Evolutionary conservation across 306 rosid species (phyloP).

Genomic region (Castanea crenata): DNA sequence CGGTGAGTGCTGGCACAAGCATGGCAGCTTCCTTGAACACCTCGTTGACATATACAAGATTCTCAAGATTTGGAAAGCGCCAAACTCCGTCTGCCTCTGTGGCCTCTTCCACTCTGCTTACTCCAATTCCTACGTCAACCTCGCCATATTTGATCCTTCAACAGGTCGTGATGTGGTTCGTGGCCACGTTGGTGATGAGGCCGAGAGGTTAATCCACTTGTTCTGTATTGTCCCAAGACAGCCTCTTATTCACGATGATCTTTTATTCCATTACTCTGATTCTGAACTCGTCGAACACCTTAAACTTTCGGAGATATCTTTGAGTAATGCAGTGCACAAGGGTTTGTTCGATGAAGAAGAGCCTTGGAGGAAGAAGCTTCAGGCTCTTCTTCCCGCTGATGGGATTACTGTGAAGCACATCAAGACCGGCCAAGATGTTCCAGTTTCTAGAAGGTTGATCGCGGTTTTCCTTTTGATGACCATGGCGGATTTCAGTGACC

Average conservation of each 20-base stretch:
- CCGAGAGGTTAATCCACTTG: slow-evolving; percentile 67
- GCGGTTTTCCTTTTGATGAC: slow-evolving; percentile 76
- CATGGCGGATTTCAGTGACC: slow-evolving; percentile 83
- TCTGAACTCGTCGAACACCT: slow-evolving; percentile 59
- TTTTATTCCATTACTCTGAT: slow-evolving; percentile 65
- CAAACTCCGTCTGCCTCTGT: slow-evolving; percentile 52
- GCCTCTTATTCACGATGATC: slow-evolving; percentile 72
- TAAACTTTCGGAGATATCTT: slow-evolving; percentile 35
- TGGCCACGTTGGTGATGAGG: slow-evolving; percentile 52
- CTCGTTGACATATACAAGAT: slow-evolving; percentile 62
- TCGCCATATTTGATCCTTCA: slow-evolving; percentile 83
- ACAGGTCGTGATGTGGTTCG: slow-evolving; percentile 70
- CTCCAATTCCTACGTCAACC: slow-evolving; percentile 90
- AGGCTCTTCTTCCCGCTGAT: slow-evolving; percentile 46
- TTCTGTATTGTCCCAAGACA: slow-evolving; percentile 82
- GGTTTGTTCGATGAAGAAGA: slow-evolving; percentile 38
- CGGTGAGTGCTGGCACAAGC: slow-evolving; percentile 97
- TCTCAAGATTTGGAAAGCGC: slow-evolving; percentile 73
- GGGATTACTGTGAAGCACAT: slow-evolving; percentile 68
- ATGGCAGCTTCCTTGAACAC: slow-evolving; percentile 85
- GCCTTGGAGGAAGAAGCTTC: slow-evolving; percentile 68
- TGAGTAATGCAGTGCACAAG: slow-evolving; percentile 35
- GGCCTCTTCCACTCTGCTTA: slow-evolving; percentile 96
- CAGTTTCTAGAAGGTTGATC: slow-evolving; percentile 61
- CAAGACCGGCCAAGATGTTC: slow-evolving; percentile 58